phyloP scores from a whole-genome alignment of 495 filamentous ascomycete genomes.

The Acidomyces sp. region DNA sequence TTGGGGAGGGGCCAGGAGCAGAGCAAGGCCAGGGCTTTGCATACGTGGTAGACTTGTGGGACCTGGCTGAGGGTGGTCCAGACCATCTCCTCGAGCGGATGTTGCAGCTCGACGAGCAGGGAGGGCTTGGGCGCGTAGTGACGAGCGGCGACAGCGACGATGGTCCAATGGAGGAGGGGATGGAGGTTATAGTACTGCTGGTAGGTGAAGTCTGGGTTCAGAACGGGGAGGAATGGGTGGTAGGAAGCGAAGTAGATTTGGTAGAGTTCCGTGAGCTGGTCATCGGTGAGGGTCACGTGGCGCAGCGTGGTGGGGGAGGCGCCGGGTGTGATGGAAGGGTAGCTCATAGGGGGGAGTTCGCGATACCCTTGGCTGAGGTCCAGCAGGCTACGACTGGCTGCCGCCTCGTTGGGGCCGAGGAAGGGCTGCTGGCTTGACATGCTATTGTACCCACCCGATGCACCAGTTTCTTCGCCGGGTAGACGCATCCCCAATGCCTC shows the following conservation, averaged over 20 bases:
- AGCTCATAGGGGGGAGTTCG: slow-evolving; percentile 5
- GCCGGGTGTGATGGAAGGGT: slow-evolving; percentile 13
- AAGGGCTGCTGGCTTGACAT: slow-evolving; percentile 6
- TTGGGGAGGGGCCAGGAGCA: slow-evolving; percentile 87
- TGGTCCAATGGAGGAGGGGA: slow-evolving; percentile 74
- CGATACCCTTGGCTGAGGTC: slow-evolving; percentile 17
- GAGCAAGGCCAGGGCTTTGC: slow-evolving; percentile 77
- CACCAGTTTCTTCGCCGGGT: slow-evolving; percentile 28
- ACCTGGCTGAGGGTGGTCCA: slow-evolving; percentile 75
- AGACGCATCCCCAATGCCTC: slow-evolving; percentile 18
- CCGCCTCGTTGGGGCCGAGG: slow-evolving; percentile 16
- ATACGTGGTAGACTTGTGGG: slow-evolving; percentile 76
- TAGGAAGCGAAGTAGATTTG: slow-evolving; percentile 65
- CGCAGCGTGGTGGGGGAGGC: slow-evolving; percentile 45
- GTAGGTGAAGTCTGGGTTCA: slow-evolving; percentile 55
- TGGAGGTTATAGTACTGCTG: slow-evolving; percentile 63
- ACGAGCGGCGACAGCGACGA: slow-evolving; percentile 68
- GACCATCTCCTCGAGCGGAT: slow-evolving; percentile 58
- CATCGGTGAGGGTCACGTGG: slow-evolving; percentile 58
- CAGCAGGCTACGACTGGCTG: slow-evolving; percentile 13
- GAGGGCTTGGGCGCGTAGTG: slow-evolving; percentile 53
- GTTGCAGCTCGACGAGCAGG: slow-evolving; percentile 55
- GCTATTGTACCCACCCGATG: not conserved
- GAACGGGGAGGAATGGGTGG: slow-evolving; percentile 74
- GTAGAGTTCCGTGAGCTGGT: slow-evolving; percentile 63